Evolutionary conservation across 768 basidiomycete species (phyloP).

Genomic region (Pleurotus sapidus): DNA sequence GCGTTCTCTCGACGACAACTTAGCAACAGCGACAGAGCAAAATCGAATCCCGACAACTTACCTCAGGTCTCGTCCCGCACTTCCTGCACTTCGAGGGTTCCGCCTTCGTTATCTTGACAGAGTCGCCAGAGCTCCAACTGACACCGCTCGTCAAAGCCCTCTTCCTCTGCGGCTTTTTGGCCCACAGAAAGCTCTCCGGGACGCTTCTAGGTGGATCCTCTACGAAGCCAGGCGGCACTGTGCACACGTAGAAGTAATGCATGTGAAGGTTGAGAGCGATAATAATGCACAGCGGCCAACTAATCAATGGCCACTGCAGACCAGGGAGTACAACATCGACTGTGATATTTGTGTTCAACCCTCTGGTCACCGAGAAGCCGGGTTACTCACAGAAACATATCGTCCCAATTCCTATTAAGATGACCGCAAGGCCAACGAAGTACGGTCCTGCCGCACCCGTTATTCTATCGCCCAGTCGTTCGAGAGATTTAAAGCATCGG

Average conservation of each 20-base stretch:
- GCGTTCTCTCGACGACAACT: conserved; percentile 62
- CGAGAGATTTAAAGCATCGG: conserved; percentile 57
- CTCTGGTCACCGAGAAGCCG: background rate
- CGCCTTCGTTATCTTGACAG: conserved; percentile 50
- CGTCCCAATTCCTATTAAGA: conserved; percentile 65
- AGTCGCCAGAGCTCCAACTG: conserved; percentile 44
- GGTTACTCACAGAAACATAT: conserved; percentile 75
- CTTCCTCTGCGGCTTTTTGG: conserved; percentile 29
- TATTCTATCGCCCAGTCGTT: conserved; percentile 71
- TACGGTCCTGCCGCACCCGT: conserved; percentile 91
- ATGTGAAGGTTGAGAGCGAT: conserved; percentile 72
- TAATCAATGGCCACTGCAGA: conserved; percentile 55
- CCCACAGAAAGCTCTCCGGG: conserved; percentile 56
- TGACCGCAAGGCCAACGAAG: conserved; percentile 79
- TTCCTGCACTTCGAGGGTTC: conserved; percentile 60
- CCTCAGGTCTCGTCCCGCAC: conserved; percentile 79
- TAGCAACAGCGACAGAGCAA: conserved; percentile 6
- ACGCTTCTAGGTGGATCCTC: conserved; percentile 47
- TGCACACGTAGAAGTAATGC: conserved; percentile 88
- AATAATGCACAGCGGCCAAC: conserved; percentile 68
- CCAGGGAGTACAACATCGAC: conserved; percentile 78
- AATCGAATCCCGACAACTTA: conserved; percentile 29
- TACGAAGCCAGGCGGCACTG: conserved; percentile 76
- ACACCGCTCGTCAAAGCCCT: conserved; percentile 38
- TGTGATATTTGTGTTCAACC: conserved; percentile 24